Percentiles rank a stretch among this genome's conserved stretches.
Evolutionary conservation across 2,329 filamentous ascomycete species (phyloP).

Genomic region (Fonsecaea nubica): DNA sequence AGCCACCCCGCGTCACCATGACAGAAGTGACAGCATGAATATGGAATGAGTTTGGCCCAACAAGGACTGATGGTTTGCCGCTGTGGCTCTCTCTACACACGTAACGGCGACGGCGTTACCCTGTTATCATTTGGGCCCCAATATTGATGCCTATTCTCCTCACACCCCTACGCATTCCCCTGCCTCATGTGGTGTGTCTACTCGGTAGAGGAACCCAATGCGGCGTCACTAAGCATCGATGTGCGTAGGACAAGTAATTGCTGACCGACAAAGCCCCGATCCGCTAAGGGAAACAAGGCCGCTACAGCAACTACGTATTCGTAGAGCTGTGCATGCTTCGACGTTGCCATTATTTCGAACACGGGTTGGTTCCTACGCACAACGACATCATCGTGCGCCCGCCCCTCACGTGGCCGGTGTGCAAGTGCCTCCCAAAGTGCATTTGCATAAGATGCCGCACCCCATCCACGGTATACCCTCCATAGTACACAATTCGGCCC

Average conservation of each 20-base stretch:
- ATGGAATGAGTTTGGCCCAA: too few relatives aligned
- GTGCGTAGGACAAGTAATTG: not conserved
- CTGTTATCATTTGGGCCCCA: not conserved
- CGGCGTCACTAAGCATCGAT: not conserved
- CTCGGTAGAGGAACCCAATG: not conserved
- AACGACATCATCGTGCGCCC: slow-evolving; percentile 30
- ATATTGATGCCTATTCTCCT: slow-evolving; percentile 11
- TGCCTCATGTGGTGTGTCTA: not conserved
- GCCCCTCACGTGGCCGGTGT: slow-evolving; percentile 24
- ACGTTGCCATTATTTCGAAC: slow-evolving; percentile 8
- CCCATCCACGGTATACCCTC: slow-evolving; percentile 5
- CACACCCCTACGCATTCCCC: not conserved
- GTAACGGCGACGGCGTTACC: not conserved
- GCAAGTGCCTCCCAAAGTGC: not conserved
- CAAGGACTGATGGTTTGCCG: slow-evolving; percentile 12
- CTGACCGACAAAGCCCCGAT: slow-evolving; percentile 2
- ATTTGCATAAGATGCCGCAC: slow-evolving; percentile 4
- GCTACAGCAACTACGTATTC: slow-evolving; percentile 3
- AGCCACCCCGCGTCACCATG: not conserved
- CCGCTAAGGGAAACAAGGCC: slow-evolving; percentile 10
- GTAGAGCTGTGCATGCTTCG: not conserved
- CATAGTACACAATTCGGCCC: not conserved
- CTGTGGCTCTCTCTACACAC: slow-evolving; percentile 10
- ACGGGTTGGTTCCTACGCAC: slow-evolving; percentile 9
- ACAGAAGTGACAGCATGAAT: not conserved